Evolutionary conservation across 345 rosid species (phyloP).

Genomic region (Sonneratia alba): DNA sequence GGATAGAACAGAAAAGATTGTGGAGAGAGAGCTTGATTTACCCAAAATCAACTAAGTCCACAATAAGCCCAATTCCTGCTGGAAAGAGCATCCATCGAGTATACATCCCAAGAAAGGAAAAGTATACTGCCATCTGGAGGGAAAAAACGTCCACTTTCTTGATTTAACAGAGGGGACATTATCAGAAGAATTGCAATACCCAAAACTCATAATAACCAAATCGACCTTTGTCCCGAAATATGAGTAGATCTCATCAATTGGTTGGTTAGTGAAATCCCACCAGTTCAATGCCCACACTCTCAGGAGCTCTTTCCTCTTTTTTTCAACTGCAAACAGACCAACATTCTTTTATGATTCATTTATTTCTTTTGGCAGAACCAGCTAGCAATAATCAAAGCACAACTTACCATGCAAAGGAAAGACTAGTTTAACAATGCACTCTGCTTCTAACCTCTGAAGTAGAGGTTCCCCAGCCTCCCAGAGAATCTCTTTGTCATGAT

Average conservation of each 20-base stretch:
- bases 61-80: conserved; percentile 48
- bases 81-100: conserved; percentile 81
- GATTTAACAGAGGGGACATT: neutral
- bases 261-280: conserved; percentile 65
- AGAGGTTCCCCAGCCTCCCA: conserved; percentile 76
- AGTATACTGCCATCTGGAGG: conserved; percentile 70
- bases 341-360: neutral
- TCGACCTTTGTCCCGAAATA: conserved; percentile 78
- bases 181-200: neutral
- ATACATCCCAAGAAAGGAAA: conserved; percentile 85
- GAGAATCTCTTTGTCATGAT: conserved; percentile 32
- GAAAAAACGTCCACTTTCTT: conserved; percentile 1
- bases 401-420: conserved; percentile 78
- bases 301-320: conserved; percentile 61
- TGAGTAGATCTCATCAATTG: conserved; percentile 74
- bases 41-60: conserved; percentile 77
- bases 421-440: conserved; percentile 56
- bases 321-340: conserved; percentile 45
- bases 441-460: conserved; percentile 49
- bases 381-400: conserved; percentile 7
- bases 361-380: neutral
- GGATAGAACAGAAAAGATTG: neutral
- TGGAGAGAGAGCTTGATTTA: conserved; percentile 10
- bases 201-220: neutral
- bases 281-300: conserved; percentile 70